Conservation (phyloP, 1,284 basidiomycete genomes). For the Earliella scabrosa region DNA sequence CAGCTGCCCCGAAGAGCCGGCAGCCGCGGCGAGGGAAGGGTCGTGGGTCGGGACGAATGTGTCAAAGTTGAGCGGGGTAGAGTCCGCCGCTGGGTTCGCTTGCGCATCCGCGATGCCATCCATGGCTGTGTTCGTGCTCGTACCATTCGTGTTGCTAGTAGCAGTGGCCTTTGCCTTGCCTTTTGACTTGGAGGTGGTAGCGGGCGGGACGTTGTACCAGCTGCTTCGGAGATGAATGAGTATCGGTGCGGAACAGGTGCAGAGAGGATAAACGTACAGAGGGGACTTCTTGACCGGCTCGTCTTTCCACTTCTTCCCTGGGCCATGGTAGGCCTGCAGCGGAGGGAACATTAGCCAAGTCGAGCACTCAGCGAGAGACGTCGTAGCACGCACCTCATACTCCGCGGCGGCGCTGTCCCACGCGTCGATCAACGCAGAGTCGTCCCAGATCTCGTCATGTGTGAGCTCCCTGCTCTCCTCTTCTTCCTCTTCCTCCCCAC, state of each 20-base stretch:
- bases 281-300: constrained; percentile 71
- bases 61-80: constrained; percentile 66
- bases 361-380: too few species aligned
- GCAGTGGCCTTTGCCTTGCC: constrained; percentile 21
- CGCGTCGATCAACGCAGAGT: constrained; percentile 77
- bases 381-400: constrained; percentile 54
- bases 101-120: constrained; percentile 29
- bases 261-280: constrained; percentile 50
- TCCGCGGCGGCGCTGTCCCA: constrained; percentile 83
- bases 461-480: constrained; percentile 66
- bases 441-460: constrained; percentile 81
- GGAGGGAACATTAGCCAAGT: neutral
- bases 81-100: constrained; percentile 49
- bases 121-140: constrained; percentile 21
- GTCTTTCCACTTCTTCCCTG: constrained; percentile 70
- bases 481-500: constrained; percentile 45
- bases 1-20: neutral
- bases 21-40: constrained; percentile 50
- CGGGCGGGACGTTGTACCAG: constrained; percentile 77
- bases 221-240: constrained; percentile 38
- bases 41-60: constrained; percentile 73
- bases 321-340: constrained; percentile 73
- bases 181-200: constrained; percentile 31
- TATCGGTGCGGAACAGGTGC: neutral
- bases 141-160: constrained; percentile 14